phyloP scores from a whole-genome alignment of 2,329 filamentous ascomycete genomes.

The Penicillium glabrum region DNA sequence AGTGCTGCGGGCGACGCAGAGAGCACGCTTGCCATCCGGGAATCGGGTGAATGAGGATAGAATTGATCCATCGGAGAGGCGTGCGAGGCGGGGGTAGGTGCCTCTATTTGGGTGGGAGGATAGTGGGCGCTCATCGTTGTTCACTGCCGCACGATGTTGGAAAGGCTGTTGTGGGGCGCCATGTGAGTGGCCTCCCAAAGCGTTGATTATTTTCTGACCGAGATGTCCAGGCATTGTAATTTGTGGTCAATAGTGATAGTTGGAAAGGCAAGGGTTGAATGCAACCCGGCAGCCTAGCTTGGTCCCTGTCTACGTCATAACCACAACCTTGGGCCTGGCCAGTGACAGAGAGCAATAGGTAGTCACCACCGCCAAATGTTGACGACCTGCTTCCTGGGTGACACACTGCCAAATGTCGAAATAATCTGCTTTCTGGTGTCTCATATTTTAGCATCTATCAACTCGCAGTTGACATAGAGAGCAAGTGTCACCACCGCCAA shows the following conservation, averaged over 20 bases:
- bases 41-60: constrained; percentile 48
- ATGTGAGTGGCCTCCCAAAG: constrained; percentile 23
- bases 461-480: no score
- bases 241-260: background rate
- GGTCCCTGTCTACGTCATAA: background rate
- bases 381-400: no score
- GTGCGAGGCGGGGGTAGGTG: constrained; percentile 51
- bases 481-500: no score
- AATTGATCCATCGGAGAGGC: constrained; percentile 47
- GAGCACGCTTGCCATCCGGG: constrained; percentile 37
- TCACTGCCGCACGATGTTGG: constrained; percentile 26
- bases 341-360: no score
- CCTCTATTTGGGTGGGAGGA: constrained; percentile 39
- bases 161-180: constrained; percentile 5
- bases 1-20: constrained; percentile 46
- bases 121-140: constrained; percentile 35
- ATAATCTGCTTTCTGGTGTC: no score
- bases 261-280: background rate
- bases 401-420: no score
- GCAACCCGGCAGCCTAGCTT: background rate
- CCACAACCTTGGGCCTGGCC: background rate
- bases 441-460: no score
- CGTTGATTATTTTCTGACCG: constrained; percentile 34
- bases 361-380: no score
- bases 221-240: constrained; percentile 26